These are phyloP conservation scores for Cyberlindnera euphorbiae DNA, from an alignment of 805 yeast species.

Conservation along the genomic window DNA sequence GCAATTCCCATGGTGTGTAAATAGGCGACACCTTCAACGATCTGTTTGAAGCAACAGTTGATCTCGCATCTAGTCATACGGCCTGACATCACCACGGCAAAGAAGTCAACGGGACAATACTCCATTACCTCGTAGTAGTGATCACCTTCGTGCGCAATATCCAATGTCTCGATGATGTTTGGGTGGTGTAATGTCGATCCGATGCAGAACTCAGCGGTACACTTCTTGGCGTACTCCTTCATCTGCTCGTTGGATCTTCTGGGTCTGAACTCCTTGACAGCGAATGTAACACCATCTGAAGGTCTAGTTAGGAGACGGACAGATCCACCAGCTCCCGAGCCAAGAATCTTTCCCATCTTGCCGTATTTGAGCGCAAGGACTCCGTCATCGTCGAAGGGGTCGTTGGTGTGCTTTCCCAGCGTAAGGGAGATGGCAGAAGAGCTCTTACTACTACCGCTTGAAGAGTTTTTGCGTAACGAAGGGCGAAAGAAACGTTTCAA, in stretches of 20 bases:
- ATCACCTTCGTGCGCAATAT: slow-evolving; percentile 52
- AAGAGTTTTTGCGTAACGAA: slow-evolving; percentile 19
- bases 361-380: slow-evolving; percentile 60
- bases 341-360: slow-evolving; percentile 66
- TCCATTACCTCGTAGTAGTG: slow-evolving; percentile 83
- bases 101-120: slow-evolving; percentile 79
- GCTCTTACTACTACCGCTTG: slow-evolving; percentile 5
- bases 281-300: slow-evolving; percentile 66
- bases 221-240: slow-evolving; percentile 78
- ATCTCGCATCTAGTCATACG: slow-evolving; percentile 77
- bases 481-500: slow-evolving; percentile 23
- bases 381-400: slow-evolving; percentile 42
- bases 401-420: slow-evolving; percentile 6
- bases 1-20: slow-evolving; percentile 76
- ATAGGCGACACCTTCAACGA: slow-evolving; percentile 66
- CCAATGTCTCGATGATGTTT: slow-evolving; percentile 73
- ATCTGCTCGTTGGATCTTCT: slow-evolving; percentile 63
- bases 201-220: slow-evolving; percentile 85
- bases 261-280: slow-evolving; percentile 78
- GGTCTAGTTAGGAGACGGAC: slow-evolving; percentile 70
- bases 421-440: slow-evolving; percentile 7
- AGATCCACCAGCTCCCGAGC: slow-evolving; percentile 87
- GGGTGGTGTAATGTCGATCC: slow-evolving; percentile 82
- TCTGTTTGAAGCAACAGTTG: slow-evolving; percentile 75
- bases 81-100: slow-evolving; percentile 84